Percentiles rank a stretch among this genome's conserved stretches.
These are phyloP conservation scores for Cryptococcus sp. DNA, from an alignment of 1,284 basidiomycete species.

Conservation along the genomic window DNA sequence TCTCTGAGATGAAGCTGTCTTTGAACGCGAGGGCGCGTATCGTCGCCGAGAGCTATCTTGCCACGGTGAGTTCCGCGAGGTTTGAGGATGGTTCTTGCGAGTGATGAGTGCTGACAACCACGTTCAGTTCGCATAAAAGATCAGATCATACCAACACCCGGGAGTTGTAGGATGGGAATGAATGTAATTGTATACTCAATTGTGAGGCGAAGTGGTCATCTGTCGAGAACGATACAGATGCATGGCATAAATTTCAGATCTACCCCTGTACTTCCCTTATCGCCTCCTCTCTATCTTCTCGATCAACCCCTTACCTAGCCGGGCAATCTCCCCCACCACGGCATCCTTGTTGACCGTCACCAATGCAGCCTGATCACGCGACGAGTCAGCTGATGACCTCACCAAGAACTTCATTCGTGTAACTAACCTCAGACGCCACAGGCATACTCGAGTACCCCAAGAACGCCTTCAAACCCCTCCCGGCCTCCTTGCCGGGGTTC, in stretches of 20 bases:
- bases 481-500: constrained; percentile 61
- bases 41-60: constrained; percentile 70
- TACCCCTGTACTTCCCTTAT: neutral
- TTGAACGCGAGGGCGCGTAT: constrained; percentile 95
- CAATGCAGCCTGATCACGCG: constrained; percentile 52
- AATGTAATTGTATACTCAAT: neutral
- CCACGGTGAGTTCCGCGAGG: constrained; percentile 39
- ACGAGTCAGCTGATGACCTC: neutral
- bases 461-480: constrained; percentile 71
- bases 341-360: constrained; percentile 69
- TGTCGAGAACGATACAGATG: neutral
- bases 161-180: constrained; percentile 4
- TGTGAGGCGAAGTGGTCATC: too few relatives aligned
- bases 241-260: neutral
- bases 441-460: constrained; percentile 73
- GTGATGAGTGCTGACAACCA: neutral
- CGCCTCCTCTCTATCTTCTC: constrained; percentile 49
- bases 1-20: constrained; percentile 61
- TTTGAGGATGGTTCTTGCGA: neutral
- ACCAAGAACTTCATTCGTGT: too few relatives aligned
- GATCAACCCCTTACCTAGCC: constrained; percentile 72
- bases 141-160: neutral
- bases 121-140: constrained; percentile 12
- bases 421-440: constrained; percentile 31
- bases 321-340: constrained; percentile 71